Evolutionary conservation across 257 asterid genomes (phyloP).

Genomic region (Vinca minor): DNA sequence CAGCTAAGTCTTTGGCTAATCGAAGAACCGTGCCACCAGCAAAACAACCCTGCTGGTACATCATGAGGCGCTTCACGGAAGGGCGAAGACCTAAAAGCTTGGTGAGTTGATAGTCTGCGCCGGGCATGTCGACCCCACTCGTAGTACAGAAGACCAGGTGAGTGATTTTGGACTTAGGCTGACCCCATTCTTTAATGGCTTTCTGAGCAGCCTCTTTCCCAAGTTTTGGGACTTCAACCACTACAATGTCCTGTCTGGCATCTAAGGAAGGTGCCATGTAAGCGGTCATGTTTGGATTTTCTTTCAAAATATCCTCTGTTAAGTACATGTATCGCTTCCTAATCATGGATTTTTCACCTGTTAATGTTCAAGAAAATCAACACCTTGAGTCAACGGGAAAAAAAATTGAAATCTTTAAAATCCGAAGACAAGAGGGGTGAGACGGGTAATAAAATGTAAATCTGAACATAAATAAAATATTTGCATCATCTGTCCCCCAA

Average conservation of each 20-base stretch:
- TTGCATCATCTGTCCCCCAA: too few species aligned
- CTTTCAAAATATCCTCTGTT: constrained; percentile 2
- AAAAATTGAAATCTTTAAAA: too few species aligned
- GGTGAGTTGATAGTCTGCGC: neutral
- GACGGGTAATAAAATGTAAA: too few species aligned
- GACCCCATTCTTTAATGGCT: too few species aligned
- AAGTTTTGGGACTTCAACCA: constrained; percentile 3
- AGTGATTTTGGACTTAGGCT: constrained; percentile 4
- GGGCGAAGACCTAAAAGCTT: neutral
- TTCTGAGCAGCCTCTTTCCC: constrained; percentile 7
- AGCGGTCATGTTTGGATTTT: too few species aligned
- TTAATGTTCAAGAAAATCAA: neutral
- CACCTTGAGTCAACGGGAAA: too few species aligned
- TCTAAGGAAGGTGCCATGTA: too few species aligned
- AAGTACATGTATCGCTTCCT: neutral
- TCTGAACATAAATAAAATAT: too few species aligned
- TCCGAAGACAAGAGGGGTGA: too few species aligned
- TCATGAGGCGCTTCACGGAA: neutral
- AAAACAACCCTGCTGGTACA: too few species aligned
- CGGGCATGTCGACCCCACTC: constrained; percentile 8
- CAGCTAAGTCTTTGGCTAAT: too few species aligned
- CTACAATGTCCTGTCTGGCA: constrained; percentile 3
- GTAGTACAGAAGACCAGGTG: constrained; percentile 5
- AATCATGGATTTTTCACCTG: constrained; percentile 1
- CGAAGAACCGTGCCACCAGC: too few species aligned